These are phyloP conservation scores for Aspergillus thermomutatus DNA, from an alignment of 2,329 filamentous ascomycete species.

Conservation along the genomic window DNA sequence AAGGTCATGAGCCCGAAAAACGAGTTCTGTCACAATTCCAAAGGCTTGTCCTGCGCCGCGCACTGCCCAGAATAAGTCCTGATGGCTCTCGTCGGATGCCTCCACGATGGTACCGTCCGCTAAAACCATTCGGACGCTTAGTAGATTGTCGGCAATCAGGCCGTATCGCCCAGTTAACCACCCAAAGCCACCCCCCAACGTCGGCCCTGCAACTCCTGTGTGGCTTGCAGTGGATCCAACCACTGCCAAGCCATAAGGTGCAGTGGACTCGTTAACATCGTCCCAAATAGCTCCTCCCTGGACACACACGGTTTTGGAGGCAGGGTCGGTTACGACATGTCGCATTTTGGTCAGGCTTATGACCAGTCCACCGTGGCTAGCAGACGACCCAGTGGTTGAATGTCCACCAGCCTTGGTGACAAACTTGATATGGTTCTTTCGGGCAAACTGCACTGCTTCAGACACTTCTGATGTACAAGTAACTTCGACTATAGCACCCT, in stretches of 20 bases:
- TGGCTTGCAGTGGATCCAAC: slow-evolving; percentile 60
- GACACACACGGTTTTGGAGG: neutral
- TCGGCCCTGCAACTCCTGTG: slow-evolving; percentile 59
- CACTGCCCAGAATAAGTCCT: slow-evolving; percentile 48
- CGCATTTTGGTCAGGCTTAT: neutral
- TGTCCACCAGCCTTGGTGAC: neutral
- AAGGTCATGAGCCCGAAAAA: slow-evolving; percentile 5
- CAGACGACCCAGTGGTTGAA: neutral
- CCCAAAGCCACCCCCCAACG: slow-evolving; percentile 57
- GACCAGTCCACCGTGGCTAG: slow-evolving; percentile 1
- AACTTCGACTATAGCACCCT: slow-evolving; percentile 15
- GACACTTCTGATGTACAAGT: slow-evolving; percentile 7
- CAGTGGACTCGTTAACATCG: slow-evolving; percentile 53
- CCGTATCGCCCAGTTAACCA: slow-evolving; percentile 53
- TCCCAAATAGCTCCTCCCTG: slow-evolving; percentile 3
- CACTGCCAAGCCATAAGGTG: slow-evolving; percentile 52
- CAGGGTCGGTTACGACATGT: neutral
- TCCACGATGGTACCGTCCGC: slow-evolving; percentile 34
- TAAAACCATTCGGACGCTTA: slow-evolving; percentile 33
- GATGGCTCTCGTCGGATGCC: slow-evolving; percentile 41
- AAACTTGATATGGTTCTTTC: neutral
- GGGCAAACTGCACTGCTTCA: neutral
- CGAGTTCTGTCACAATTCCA: slow-evolving; percentile 44
- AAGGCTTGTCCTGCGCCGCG: slow-evolving; percentile 43
- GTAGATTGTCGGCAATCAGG: slow-evolving; percentile 50